phyloP scores from a whole-genome alignment of 139 green algal species.

The Edaphochlamys debaryana region DNA sequence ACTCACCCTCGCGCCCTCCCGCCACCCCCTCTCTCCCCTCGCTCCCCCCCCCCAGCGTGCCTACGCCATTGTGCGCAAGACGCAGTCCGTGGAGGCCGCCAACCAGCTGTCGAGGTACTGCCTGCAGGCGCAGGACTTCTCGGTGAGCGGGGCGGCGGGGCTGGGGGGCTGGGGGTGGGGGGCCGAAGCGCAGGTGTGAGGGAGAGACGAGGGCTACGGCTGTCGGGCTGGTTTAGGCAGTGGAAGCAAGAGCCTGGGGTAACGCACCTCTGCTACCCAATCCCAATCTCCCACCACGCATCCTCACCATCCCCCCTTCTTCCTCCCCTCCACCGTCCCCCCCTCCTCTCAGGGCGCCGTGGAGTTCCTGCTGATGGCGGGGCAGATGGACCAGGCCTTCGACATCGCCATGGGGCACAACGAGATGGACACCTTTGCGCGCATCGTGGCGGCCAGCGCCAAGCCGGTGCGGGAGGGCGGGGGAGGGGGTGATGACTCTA shows the following conservation, averaged over 20 bases:
- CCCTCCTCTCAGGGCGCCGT: constrained; percentile 65
- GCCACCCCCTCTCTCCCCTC: too few relatives aligned
- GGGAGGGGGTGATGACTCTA: too few relatives aligned
- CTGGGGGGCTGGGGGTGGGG: too few relatives aligned
- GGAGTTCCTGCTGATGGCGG: constrained; percentile 77
- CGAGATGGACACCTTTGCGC: constrained; percentile 77
- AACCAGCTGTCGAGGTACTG: constrained; percentile 63
- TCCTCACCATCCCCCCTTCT: too few relatives aligned
- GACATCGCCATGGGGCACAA: constrained; percentile 73
- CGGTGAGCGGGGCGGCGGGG: constrained; percentile 38
- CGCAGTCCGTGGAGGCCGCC: constrained; percentile 60
- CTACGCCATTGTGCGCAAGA: constrained; percentile 73
- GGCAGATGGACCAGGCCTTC: constrained; percentile 77
- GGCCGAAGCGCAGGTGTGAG: not conserved
- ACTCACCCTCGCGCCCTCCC: too few relatives aligned
- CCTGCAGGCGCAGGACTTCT: constrained; percentile 55
- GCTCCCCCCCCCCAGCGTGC: too few relatives aligned
- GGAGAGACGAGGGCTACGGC: too few relatives aligned
- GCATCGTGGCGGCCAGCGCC: constrained; percentile 52
- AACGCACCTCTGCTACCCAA: too few relatives aligned
- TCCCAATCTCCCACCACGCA: too few relatives aligned
- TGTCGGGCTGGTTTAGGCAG: too few relatives aligned
- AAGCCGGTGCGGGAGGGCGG: constrained; percentile 22
- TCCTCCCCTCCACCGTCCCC: too few relatives aligned
- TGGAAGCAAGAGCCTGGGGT: too few relatives aligned